Conservation (phyloP, 805 yeast genomes). For the Saccharomycopsis microspora region DNA sequence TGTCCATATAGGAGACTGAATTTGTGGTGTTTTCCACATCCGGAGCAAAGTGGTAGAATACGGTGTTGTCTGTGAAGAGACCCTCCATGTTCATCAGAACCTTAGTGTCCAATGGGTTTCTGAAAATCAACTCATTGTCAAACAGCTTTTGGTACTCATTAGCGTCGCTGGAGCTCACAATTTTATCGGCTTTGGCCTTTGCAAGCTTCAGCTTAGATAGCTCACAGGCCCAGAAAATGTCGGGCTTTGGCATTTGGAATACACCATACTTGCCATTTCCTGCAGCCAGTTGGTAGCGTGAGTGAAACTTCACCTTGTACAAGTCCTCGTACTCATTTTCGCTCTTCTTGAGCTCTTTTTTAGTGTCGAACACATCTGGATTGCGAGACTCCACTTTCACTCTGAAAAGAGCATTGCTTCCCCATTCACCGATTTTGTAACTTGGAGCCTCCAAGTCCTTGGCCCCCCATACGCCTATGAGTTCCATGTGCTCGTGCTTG, state of each 20-base stretch:
- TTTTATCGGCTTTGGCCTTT: background rate
- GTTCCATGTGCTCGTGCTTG: slow-evolving; percentile 7
- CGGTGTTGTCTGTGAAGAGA: slow-evolving; percentile 15
- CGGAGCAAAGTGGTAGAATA: slow-evolving; percentile 13
- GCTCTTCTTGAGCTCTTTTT: background rate
- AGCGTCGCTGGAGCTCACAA: slow-evolving; percentile 1
- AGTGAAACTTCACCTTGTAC: slow-evolving; percentile 10
- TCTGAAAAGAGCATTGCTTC: slow-evolving; percentile 24
- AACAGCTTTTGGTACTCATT: slow-evolving; percentile 4
- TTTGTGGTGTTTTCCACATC: background rate
- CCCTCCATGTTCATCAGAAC: slow-evolving; percentile 12
- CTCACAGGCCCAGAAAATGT: slow-evolving; percentile 17
- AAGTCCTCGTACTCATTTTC: slow-evolving; percentile 1
- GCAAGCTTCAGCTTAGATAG: background rate
- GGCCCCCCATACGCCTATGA: slow-evolving; percentile 28
- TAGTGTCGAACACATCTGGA: background rate
- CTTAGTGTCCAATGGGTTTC: slow-evolving; percentile 15
- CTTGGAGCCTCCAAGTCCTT: slow-evolving; percentile 33
- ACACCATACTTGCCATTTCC: background rate
- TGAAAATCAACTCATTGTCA: slow-evolving; percentile 4
- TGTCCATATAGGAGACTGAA: background rate
- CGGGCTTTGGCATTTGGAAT: slow-evolving; percentile 11
- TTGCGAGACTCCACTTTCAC: background rate
- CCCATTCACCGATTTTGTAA: slow-evolving; percentile 28
- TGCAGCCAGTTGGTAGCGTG: slow-evolving; percentile 11